Evolutionary conservation across 257 asterid genomes (phyloP).

Genomic region (Lycium ferocissimum): DNA sequence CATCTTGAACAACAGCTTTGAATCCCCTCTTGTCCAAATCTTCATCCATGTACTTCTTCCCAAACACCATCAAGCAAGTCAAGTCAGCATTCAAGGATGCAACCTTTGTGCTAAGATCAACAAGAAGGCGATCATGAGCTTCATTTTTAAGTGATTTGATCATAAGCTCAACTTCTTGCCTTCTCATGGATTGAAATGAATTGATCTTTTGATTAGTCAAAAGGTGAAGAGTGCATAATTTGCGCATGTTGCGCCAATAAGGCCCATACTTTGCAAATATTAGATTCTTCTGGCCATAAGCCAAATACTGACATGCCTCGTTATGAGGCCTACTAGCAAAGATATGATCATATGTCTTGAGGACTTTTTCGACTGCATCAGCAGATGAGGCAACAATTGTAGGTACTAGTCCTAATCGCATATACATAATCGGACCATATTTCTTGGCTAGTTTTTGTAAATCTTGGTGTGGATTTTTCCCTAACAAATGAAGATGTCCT

Average conservation of each 20-base stretch:
- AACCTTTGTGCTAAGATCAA: neutral
- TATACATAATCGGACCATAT: slow-evolving; percentile 39
- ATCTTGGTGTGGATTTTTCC: slow-evolving; percentile 37
- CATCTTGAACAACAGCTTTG: neutral
- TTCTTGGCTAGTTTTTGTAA: slow-evolving; percentile 32
- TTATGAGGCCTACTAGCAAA: slow-evolving; percentile 41
- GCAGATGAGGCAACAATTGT: slow-evolving; percentile 38
- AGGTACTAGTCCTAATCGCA: slow-evolving; percentile 37
- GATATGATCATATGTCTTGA: slow-evolving; percentile 34
- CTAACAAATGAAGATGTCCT: slow-evolving; percentile 32
- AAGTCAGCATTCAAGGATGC: neutral
- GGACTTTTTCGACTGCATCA: slow-evolving; percentile 32
- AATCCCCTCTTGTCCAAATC: neutral
- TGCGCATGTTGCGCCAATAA: slow-evolving; percentile 10
- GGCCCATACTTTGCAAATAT: neutral
- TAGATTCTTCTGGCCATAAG: slow-evolving; percentile 32
- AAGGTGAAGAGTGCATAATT: neutral
- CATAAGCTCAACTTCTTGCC: neutral
- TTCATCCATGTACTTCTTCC: neutral
- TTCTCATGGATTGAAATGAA: slow-evolving; percentile 1
- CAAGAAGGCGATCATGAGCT: neutral
- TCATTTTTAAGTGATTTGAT: neutral
- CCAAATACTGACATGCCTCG: slow-evolving; percentile 14
- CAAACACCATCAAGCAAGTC: neutral
- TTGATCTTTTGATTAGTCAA: neutral